These are phyloP conservation scores for Holtermannia corniformis DNA, from an alignment of 768 basidiomycete species.

Conservation along the genomic window DNA sequence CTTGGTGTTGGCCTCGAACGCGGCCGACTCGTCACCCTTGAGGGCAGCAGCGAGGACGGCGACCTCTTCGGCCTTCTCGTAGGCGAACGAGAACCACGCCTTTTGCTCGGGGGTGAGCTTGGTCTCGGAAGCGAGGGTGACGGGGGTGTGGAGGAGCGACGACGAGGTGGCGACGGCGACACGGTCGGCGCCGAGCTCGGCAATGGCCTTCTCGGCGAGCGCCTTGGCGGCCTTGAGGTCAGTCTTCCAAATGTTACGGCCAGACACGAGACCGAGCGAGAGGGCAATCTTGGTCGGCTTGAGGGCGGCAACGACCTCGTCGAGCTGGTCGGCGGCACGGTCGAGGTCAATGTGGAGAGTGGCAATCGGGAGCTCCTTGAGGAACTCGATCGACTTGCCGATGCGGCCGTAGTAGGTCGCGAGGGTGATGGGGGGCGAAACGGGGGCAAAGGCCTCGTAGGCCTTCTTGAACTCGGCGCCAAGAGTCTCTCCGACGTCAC, in stretches of 20 bases:
- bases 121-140: conserved; percentile 84
- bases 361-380: conserved; percentile 83
- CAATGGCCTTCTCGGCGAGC: conserved; percentile 72
- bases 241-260: conserved; percentile 99
- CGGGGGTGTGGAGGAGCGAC: conserved; percentile 95
- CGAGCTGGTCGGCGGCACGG: conserved; percentile 84
- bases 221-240: conserved; percentile 78
- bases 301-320: conserved; percentile 66
- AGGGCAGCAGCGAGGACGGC: conserved; percentile 73
- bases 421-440: conserved; percentile 83
- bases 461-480: conserved; percentile 70
- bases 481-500: conserved; percentile 67
- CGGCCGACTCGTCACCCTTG: conserved; percentile 69
- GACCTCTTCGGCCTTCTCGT: conserved; percentile 91
- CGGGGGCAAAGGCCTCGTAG: conserved; percentile 69
- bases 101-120: conserved; percentile 79
- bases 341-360: conserved; percentile 95
- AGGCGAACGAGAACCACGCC: conserved; percentile 98
- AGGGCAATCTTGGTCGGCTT: conserved; percentile 71
- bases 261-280: conserved; percentile 92
- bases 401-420: conserved; percentile 97
- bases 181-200: conserved; percentile 65
- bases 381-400: conserved; percentile 76
- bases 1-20: conserved; percentile 75
- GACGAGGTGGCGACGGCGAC: conserved; percentile 93